A percentile compares a stretch with the other conserved stretches of the same genome.
Conservation (phyloP, 257 asterid genomes). For the Gynochthodes officinalis region DNA sequence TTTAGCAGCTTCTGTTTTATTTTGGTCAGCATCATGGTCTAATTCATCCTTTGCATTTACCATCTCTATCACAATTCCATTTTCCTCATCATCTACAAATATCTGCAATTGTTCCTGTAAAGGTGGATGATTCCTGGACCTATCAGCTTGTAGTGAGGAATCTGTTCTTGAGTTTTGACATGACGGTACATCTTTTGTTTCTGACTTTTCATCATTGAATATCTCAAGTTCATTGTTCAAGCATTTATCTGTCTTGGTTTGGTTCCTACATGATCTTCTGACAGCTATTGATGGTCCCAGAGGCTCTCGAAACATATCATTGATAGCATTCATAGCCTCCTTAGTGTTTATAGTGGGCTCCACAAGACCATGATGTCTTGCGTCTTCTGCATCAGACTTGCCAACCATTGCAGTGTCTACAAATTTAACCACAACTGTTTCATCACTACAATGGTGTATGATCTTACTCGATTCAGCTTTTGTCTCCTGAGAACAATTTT, state of each 20-base stretch:
- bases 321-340: slow-evolving; percentile 81
- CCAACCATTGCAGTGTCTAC: slow-evolving; percentile 71
- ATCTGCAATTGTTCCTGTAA: slow-evolving; percentile 54
- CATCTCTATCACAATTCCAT: slow-evolving; percentile 32
- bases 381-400: slow-evolving; percentile 66
- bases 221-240: slow-evolving; percentile 38
- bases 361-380: slow-evolving; percentile 88
- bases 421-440: slow-evolving; percentile 57
- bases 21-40: slow-evolving; percentile 18
- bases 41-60: slow-evolving; percentile 22
- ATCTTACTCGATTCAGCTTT: slow-evolving; percentile 28
- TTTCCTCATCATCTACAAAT: slow-evolving; percentile 64
- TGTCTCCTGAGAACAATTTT: slow-evolving; percentile 13
- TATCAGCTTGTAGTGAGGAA: slow-evolving; percentile 21
- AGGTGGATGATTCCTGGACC: slow-evolving; percentile 34
- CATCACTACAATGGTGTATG: slow-evolving; percentile 35
- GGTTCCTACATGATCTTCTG: slow-evolving; percentile 36
- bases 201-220: slow-evolving; percentile 44
- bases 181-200: slow-evolving; percentile 24
- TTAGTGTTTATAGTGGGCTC: slow-evolving; percentile 85
- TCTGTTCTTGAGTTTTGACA: slow-evolving; percentile 26
- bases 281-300: slow-evolving; percentile 53
- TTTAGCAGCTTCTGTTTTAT: slow-evolving; percentile 22
- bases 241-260: slow-evolving; percentile 27
- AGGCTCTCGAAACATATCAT: slow-evolving; percentile 83